Evolutionary conservation across 306 rosid species (phyloP).

Genomic region (Glycyrrhiza uralensis): DNA sequence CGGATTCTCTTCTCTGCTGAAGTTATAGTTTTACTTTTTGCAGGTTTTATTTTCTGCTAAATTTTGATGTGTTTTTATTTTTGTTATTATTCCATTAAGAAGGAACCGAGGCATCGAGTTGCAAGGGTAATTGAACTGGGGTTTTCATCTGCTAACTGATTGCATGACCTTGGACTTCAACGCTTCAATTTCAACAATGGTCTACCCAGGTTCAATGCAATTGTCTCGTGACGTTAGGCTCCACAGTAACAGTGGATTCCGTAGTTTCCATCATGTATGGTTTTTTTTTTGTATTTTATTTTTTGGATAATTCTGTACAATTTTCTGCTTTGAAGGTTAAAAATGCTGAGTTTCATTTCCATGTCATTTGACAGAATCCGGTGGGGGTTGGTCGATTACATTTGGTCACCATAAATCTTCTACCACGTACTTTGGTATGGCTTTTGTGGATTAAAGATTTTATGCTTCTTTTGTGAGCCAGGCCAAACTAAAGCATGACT

Average conservation of each 20-base stretch:
- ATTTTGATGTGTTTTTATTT: background rate
- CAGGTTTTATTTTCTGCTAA: slow-evolving; percentile 12
- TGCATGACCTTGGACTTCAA: slow-evolving; percentile 29
- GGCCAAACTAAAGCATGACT: background rate
- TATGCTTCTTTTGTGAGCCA: background rate
- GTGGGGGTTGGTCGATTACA: slow-evolving; percentile 52
- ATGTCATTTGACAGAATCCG: slow-evolving; percentile 40
- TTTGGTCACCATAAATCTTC: slow-evolving; percentile 52
- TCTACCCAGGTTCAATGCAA: slow-evolving; percentile 52
- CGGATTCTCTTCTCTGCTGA: background rate
- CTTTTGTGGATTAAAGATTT: slow-evolving; percentile 12
- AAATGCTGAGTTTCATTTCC: slow-evolving; percentile 21
- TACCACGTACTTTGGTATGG: slow-evolving; percentile 69
- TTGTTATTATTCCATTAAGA: background rate
- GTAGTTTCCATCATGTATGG: slow-evolving; percentile 54
- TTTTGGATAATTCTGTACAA: background rate
- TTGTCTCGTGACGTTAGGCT: slow-evolving; percentile 51
- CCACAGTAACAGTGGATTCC: slow-evolving; percentile 31
- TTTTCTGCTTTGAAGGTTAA: background rate
- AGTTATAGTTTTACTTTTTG: background rate
- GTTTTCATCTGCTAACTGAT: background rate
- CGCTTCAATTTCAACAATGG: slow-evolving; percentile 48
- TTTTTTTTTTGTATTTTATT: background rate
- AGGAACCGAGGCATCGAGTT: slow-evolving; percentile 14
- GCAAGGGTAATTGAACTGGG: slow-evolving; percentile 16